Conservation (phyloP, 805 yeast species). For the Pichia ethanolica region DNA sequence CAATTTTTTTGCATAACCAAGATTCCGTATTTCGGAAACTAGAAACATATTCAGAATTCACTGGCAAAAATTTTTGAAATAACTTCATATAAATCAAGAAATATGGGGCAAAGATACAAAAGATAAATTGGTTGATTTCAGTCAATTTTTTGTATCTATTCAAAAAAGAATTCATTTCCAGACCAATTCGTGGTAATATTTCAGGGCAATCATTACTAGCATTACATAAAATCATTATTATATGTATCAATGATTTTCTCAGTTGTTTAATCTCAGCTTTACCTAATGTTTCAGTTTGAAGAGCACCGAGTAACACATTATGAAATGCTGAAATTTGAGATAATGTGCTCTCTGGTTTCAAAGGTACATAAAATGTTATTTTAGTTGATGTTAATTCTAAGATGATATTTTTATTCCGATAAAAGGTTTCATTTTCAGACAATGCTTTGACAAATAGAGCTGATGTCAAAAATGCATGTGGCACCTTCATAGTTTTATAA, state of each 20-base stretch:
- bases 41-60: slow-evolving; percentile 1
- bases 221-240: slow-evolving; percentile 22
- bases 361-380: slow-evolving; percentile 3
- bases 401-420: slow-evolving; percentile 1
- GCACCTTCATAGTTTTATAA: background rate
- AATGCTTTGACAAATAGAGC: background rate
- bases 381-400: slow-evolving; percentile 2
- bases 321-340: slow-evolving; percentile 5
- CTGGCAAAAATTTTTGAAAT: slow-evolving; percentile 13
- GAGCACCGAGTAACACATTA: slow-evolving; percentile 1
- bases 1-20: slow-evolving; percentile 13
- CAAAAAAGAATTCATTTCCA: slow-evolving; percentile 11
- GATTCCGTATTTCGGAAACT: slow-evolving; percentile 7
- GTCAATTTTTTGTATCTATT: slow-evolving; percentile 8
- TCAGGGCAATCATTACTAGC: slow-evolving; percentile 7
- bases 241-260: slow-evolving; percentile 19
- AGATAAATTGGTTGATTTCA: slow-evolving; percentile 1
- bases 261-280: slow-evolving; percentile 9
- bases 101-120: slow-evolving; percentile 19
- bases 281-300: background rate
- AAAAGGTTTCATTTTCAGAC: background rate
- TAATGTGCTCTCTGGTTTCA: background rate
- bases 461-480: slow-evolving; percentile 5
- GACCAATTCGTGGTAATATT: slow-evolving; percentile 13
- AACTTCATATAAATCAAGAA: slow-evolving; percentile 15